Evolutionary conservation across 202 grass and related monocot genomes (phyloP), one percentile per base, ranked within the genome.

Genomic region (Hordeum pubiflorum): DNA sequence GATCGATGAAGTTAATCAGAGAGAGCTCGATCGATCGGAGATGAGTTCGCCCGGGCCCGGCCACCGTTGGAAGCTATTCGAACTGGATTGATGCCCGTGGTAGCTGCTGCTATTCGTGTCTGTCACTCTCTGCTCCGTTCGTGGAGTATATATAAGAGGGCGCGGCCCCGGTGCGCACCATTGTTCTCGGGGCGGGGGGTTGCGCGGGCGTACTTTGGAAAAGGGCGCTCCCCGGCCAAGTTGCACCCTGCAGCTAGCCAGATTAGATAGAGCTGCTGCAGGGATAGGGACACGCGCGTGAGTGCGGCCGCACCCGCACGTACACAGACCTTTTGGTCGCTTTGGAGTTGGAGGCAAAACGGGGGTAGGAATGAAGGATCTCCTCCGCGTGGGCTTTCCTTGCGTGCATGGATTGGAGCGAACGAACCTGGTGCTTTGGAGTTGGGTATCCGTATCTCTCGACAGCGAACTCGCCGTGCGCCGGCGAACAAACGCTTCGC

Each of bases 261-360:
- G n/a, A n/a, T n/a, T n/a, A n/a, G n/a, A n/a, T n/a, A n/a, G 24
- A 3, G 10, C 62, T 88, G 76, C 69, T 69, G 63, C 73, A 56
- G 22, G 76, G 81, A 81, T 56, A 70, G 70, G n/a, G 69, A 79
- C 79, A n/a, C 23, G 50, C 62, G 31, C 27, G 67, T 14, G 2
- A 37, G 32, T 65, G 63, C 63, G 85, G 79, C 64, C 57, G 34
- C 33, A 29, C 62, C 21, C 12, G 7, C 38, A 52, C 46, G 13
- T 2, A 15, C 24, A 4, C 11, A 2, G 6, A 17, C 46, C 46
- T 79, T 87, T 80, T 15, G 26, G 22, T 80, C 39, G 68, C 50
- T 0, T 54, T 54, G 50, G 50, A 8, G 50, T 2, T 54, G 50
- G 48, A 54, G 48, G 48, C 48, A 52, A 52, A 18, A 6, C 48